Base-by-base conservation (phyloP, 495 filamentous ascomycete species). In the Hypomontagnella monticulosa region DNA sequence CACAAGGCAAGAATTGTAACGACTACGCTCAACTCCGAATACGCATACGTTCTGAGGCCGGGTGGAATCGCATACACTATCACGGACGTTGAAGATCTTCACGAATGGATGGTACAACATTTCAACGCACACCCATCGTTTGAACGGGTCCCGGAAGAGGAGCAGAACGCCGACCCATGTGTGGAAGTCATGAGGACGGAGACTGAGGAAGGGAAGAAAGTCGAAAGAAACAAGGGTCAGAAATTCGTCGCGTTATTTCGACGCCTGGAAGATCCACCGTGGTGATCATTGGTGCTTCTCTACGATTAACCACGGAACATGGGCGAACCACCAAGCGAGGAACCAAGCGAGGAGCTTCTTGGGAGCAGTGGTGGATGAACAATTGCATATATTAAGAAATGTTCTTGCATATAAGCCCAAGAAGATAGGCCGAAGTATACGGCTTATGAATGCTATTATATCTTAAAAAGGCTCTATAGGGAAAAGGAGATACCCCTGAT, bases 141-240 rank as follows among this genome's bases (percentile, higher is more conserved):
- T 73, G 83, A 87, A 77, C 78, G 87, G 64, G 74, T 92, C 18
- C 64, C 82, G 0, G 83, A 89, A 48, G 84, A 85, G 69, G 90
- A 92, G 56, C 79, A 90, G 68, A 87, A 88, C 47, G 76, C 70
- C 19, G 93, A 97, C 78, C 82, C 86, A 55, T 94, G 91, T 74
- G 91, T 96, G 12, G 75, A 75, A 57, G 83, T 93, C 36, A 97
- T 99, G 93, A 85, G 76, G 75, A 86, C 78, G 34, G 92, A 91
- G 76, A 99, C 95, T 1, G 95, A 99, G 76, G 95, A 99, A 81
- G 92, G 94, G 47, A 97, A 97, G 83, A 99, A 99, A 80, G 95
- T 99, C 5, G 87, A 88, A 62, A 86, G 95, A 74, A 95, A 97
- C 78, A 86, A 89, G 41, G 95, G 96, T 0, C 83, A 81, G 61